Percentiles rank a stretch among this genome's conserved stretches.
These are phyloP conservation scores for Entomortierella parvispora DNA, from an alignment of 192 early-diverging fungal genomes.

Conservation along the genomic window DNA sequence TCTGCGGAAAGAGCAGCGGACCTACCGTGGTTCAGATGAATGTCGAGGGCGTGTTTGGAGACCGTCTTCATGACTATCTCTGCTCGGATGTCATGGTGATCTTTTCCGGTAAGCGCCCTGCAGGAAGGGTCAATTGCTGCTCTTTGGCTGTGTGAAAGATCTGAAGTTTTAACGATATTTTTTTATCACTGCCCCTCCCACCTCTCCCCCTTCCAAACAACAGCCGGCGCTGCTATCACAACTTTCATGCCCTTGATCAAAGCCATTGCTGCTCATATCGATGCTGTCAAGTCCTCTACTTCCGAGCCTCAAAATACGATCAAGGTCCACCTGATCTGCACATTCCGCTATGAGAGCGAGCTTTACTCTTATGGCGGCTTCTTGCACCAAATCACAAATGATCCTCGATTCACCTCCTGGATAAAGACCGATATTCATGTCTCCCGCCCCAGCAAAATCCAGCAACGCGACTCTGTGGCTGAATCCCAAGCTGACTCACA, in stretches of 20 bases:
- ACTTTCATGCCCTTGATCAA: conserved; percentile 36
- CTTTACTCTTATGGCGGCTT: conserved; percentile 23
- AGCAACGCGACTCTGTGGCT: no score
- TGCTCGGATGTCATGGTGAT: conserved; percentile 29
- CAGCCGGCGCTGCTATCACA: conserved; percentile 51
- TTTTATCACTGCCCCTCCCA: background rate
- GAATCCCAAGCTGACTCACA: no score
- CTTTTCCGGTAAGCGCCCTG: conserved; percentile 40
- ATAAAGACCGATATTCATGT: conserved; percentile 22
- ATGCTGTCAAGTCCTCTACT: background rate
- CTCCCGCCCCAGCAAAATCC: conserved; percentile 38
- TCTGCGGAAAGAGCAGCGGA: conserved; percentile 2
- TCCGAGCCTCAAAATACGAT: no score
- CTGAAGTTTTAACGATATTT: no score
- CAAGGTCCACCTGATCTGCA: conserved; percentile 35
- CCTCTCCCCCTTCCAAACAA: background rate
- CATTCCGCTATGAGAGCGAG: conserved; percentile 27
- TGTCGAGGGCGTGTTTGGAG: conserved; percentile 42
- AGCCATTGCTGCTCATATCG: conserved; percentile 44
- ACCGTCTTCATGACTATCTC: conserved; percentile 37
- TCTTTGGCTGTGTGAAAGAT: no score
- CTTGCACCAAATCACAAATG: conserved; percentile 19
- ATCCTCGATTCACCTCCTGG: conserved; percentile 15
- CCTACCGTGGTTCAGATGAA: conserved; percentile 8
- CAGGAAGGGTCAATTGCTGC: no score